These are phyloP conservation scores for Sophora flavescens DNA, from an alignment of 306 rosid genomes.

Conservation along the genomic window DNA sequence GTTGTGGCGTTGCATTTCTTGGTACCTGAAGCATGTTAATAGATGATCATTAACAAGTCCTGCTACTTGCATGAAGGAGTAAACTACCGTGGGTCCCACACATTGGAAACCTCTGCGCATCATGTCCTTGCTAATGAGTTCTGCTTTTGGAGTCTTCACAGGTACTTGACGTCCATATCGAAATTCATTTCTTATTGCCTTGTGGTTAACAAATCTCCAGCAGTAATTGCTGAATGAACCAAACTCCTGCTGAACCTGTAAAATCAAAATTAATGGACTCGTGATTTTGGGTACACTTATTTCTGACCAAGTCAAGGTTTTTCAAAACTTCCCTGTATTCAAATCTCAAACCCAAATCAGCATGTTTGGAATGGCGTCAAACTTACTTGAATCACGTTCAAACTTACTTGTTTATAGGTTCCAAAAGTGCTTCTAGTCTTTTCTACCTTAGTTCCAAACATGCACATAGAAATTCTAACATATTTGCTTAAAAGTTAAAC, in stretches of 20 bases:
- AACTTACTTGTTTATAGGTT: too few species aligned
- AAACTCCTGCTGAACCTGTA: constrained; percentile 77
- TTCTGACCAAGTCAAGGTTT: too few species aligned
- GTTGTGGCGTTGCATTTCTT: constrained; percentile 52
- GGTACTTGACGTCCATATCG: constrained; percentile 86
- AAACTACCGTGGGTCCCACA: constrained; percentile 87
- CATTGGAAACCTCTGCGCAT: constrained; percentile 94
- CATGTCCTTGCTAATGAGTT: constrained; percentile 88
- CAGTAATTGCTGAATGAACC: constrained; percentile 90
- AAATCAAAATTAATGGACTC: constrained; percentile 14
- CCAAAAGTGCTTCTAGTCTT: too few species aligned
- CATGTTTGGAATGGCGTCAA: too few species aligned
- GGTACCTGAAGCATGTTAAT: constrained; percentile 71
- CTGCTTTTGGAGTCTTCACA: constrained; percentile 87
- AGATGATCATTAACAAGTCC: constrained; percentile 91
- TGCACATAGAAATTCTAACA: constrained; percentile 1
- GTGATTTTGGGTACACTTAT: constrained; percentile 13
- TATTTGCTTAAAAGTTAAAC: constrained; percentile 18
- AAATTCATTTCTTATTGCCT: constrained; percentile 68
- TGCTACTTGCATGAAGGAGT: constrained; percentile 90
- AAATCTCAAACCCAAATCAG: constrained; percentile 10
- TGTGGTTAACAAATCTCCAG: constrained; percentile 88
- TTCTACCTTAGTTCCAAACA: too few species aligned
- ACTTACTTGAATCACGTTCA: too few species aligned
- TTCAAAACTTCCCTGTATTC: not conserved